Evolutionary conservation across 768 basidiomycete genomes (phyloP), one percentile per base, ranked within the genome.

Genomic region (Russula vinacea): DNA sequence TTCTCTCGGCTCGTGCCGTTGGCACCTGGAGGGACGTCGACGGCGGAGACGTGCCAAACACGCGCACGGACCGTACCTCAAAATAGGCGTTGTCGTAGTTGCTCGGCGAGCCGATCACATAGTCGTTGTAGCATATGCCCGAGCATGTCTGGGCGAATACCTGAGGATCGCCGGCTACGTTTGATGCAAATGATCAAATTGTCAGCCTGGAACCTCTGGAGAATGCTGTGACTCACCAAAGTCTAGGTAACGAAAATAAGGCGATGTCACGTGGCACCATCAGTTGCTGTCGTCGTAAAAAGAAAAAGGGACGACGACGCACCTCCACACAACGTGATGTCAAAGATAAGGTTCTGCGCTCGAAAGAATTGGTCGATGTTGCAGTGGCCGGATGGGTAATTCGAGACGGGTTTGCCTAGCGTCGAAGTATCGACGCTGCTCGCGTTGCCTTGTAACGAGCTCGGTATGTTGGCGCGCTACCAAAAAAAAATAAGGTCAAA

Each of bases 281-380:
- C 55, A 56, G 55, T 42, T 39, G 2, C 22, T 24, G 26, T 0
- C 0, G 5, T n/a, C 5, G 39, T 9, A 26, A 56, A 26, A 19
- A 10, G 14, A 17, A 42, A 4, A 16, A 80, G 6, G 6, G 35
- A 35, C 35, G 35, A 29, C 80, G 66, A 80, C 80, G 68, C 42
- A 79, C 79, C 79, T 71, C 86, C 86, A 58, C 87, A 88, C 7
- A 88, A 79, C 1, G 89, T 88, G 62, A 90, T 90, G 70, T 88
- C 85, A 61, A 91, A 83, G 19, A 90, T 84, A 49, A 91, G 78
- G 62, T 83, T 78, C 70, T 90, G 88, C 0, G 84, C 77, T 57
- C 79, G 75, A 72, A 89, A 88, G 74, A 79, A 87, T 22, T 75
- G 68, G 56, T 77, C 74, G 37, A 84, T 76, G 40, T 75, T 71